Evolutionary conservation across 306 rosid genomes (phyloP).

Genomic region (Gleditsia sinensis): DNA sequence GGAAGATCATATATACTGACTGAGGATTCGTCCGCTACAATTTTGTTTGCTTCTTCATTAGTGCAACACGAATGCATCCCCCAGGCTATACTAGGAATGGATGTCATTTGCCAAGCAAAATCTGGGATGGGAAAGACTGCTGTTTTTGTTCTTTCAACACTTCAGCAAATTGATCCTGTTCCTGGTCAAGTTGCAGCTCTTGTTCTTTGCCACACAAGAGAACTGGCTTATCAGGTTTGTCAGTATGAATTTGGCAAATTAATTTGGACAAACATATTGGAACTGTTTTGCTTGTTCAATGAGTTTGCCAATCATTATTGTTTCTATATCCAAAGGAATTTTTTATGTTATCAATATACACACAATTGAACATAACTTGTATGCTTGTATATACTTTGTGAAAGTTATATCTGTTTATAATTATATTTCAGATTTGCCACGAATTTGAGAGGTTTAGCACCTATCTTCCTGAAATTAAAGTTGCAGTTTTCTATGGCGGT

Average conservation of each 20-base stretch:
- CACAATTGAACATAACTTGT: neutral
- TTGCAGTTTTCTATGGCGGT: conserved; percentile 74
- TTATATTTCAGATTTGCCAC: conserved; percentile 63
- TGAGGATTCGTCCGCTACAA: conserved; percentile 70
- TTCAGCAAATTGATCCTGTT: conserved; percentile 77
- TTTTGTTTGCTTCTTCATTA: conserved; percentile 68
- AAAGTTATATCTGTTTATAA: conserved; percentile 9
- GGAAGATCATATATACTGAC: conserved; percentile 72
- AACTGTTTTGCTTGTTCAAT: neutral
- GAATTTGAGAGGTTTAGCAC: conserved; percentile 80
- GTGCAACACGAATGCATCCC: conserved; percentile 86
- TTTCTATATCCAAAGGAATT: neutral
- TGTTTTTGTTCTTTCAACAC: conserved; percentile 69
- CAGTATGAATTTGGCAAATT: neutral
- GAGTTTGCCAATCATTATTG: neutral
- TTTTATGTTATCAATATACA: neutral
- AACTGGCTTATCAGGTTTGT: conserved; percentile 71
- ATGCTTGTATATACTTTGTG: neutral
- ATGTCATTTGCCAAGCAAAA: conserved; percentile 77
- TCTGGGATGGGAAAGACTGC: conserved; percentile 85
- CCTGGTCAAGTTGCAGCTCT: conserved; percentile 78
- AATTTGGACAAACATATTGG: conserved; percentile 10
- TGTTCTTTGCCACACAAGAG: conserved; percentile 77
- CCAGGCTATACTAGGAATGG: conserved; percentile 81
- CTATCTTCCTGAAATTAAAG: conserved; percentile 61